Base-by-base conservation (phyloP, 2,329 filamentous ascomycete species). In the Scedosporium minutisporum region DNA sequence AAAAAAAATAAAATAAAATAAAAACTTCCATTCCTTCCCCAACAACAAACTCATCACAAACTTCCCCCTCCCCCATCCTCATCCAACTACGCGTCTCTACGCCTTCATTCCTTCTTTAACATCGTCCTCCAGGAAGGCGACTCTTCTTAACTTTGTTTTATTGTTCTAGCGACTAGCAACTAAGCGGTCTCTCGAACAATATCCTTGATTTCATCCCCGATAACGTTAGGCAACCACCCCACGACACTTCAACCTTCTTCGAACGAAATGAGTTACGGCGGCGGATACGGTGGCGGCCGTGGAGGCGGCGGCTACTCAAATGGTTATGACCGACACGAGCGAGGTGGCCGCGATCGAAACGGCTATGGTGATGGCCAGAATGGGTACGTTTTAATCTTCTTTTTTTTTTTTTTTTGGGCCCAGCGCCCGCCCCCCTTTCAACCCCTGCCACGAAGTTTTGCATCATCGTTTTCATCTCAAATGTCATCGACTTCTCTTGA, bases 321-420 rank as follows among this genome's bases (percentile, higher is more conserved):
- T 66, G 72, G 76, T 67, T 77, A 75, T 65, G 72, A 79, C 72
- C 70, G 74, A 62, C 68, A 70, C 62, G 74, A 74, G 21, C 63
- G 67, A 62, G 65, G 62, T 53, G 65, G 61, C 33, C 77, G 78
- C 70, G 79, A 78, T 69, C 78, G 80, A 65, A 77, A 82, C 69
- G 80, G 80, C 63, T 78, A 77, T 71, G 80, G 81, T 74, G 74
- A 51, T 42, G 38, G 38, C 42, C 75, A 64, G 72, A 75, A 74
- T 66, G 74, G 74, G 63, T 72, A 70, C 51, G 77, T 69, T 68
- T 71, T 70, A n/a, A 42, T 38, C 48, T 33, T 42, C 48, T 14
- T 23, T 12, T 27, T 53, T 27, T n/a, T 44, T 27, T 29, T 38
- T 29, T 57, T n/a, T 57, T 6, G 53, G 33, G 33, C 33, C 9